Percentiles rank a stretch among this genome's conserved stretches.
These are phyloP conservation scores for Coniochaeta pulveracea DNA, from an alignment of 2,329 filamentous ascomycete genomes.

Conservation along the genomic window DNA sequence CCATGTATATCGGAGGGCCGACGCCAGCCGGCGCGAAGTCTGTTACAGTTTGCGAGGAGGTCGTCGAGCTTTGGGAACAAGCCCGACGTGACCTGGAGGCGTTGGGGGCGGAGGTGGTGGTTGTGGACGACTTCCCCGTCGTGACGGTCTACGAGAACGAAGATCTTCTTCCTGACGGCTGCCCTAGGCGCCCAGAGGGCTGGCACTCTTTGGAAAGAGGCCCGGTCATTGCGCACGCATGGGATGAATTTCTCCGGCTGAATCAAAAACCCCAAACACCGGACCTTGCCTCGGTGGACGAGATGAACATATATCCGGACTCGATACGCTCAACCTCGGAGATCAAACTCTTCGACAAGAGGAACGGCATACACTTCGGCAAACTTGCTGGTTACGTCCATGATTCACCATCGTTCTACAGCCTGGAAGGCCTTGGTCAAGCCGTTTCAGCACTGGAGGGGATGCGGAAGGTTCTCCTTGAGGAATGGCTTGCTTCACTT, in stretches of 20 bases:
- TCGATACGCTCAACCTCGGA: conserved; percentile 11
- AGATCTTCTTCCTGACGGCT: conserved; percentile 24
- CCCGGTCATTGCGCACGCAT: conserved; percentile 35
- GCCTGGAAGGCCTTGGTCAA: conserved; percentile 26
- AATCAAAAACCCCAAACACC: conserved; percentile 27
- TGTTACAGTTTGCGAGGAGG: conserved; percentile 10
- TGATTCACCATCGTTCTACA: conserved; percentile 19
- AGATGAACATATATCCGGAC: conserved; percentile 22
- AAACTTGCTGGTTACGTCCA: conserved; percentile 10
- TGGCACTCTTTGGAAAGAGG: conserved; percentile 35
- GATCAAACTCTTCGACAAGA: conserved; percentile 8
- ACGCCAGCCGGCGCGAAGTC: conserved; percentile 10
- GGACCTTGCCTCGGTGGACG: conserved; percentile 26
- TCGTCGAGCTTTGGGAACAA: conserved; percentile 16
- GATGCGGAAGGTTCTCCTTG: conserved; percentile 34
- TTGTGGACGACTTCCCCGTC: conserved; percentile 29
- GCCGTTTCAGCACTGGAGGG: conserved; percentile 33
- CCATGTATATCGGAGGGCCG: conserved; percentile 34
- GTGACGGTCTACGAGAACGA: conserved; percentile 34
- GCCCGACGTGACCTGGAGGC: conserved; percentile 23
- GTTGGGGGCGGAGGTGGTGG: conserved; percentile 28
- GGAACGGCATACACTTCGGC: conserved; percentile 12
- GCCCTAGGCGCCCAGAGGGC: conserved; percentile 22
- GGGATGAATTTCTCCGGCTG: conserved; percentile 35
- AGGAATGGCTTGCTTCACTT: conserved; percentile 34